phyloP scores from a whole-genome alignment of 139 green algal species.

The Chlorella sp. region DNA sequence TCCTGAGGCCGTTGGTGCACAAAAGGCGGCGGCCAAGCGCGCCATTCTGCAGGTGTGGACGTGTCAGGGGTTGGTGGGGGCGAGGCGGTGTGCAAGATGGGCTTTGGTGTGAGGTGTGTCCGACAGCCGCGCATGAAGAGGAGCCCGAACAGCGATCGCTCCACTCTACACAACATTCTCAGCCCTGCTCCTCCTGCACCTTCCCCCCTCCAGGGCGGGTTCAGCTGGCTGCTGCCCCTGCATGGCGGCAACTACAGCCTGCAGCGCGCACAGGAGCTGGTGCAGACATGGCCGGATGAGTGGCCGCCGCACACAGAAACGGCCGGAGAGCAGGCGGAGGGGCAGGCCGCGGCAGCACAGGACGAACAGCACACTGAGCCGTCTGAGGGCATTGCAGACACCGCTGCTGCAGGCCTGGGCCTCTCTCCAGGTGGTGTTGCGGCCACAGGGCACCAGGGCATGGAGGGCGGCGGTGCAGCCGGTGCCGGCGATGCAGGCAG shows the following conservation, averaged over 20 bases:
- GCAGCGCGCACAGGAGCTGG: neutral
- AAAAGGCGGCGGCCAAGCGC: neutral
- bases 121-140: no score
- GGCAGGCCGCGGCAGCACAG: neutral
- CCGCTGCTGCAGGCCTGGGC: slow-evolving; percentile 6
- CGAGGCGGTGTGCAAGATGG: no score
- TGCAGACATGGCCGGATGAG: neutral
- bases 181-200: neutral
- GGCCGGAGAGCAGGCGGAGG: neutral
- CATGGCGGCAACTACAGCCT: slow-evolving; percentile 20
- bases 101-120: no score
- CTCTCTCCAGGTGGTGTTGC: neutral
- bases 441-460: neutral
- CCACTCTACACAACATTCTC: neutral
- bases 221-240: slow-evolving; percentile 4
- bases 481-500: neutral
- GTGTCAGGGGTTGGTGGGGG: no score
- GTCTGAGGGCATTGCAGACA: neutral
- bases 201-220: neutral
- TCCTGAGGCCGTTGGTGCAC: neutral
- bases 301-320: neutral
- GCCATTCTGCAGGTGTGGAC: neutral
- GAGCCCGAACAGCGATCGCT: neutral
- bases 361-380: neutral
- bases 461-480: no score